Base-by-base conservation (phyloP, 2,329 filamentous ascomycete species). In the Neopestalotiopsis sp. region DNA sequence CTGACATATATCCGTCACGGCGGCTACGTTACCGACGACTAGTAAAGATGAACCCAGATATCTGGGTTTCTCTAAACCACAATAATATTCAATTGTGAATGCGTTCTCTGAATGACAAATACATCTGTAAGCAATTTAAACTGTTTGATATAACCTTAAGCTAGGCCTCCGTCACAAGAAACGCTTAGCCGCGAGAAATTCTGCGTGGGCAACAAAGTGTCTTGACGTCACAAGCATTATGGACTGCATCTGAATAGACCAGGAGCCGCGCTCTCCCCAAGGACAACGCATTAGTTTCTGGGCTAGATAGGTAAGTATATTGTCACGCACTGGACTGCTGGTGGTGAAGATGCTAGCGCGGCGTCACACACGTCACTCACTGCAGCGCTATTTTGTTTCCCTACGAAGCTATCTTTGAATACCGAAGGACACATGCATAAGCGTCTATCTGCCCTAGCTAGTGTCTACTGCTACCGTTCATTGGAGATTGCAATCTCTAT, bases 341-440 rank as follows among this genome's bases (percentile, higher is more conserved):
- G 45, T 53, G 45, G n/a, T n/a, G n/a, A 24, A 63, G 13, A 38
- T 30, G 13, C 40, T n/a, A n/a, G 28, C 28, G 17, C 14, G 34
- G 30, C 61, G 34, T 63, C 34, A 38, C 12, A 42, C 30, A 42
- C 30, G 61, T 63, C 20, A 38, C 34, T 63, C 20, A 38, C 34
- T 30, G 61, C 32, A 34, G 61, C 45, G 32, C 30, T 63, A 17
- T n/a, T 63, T 38, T 30, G 61, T 13, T 38, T 38, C 45, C 45
- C 45, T 53, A 53, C 45, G 45, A 53, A 53, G 45, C 45, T 53
- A 53, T 20, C 34, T 17, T 38, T 12, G 61, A 63, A 34, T 40
- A 24, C 61, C 61, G 61, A 63, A 7, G n/a, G 61, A 40, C 34
- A 63, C 10, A 38, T 24, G 28, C 34, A 40, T 38, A 63, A 53